phyloP scores from a whole-genome alignment of 495 filamentous ascomycete genomes.

The Pyronema domesticum region DNA sequence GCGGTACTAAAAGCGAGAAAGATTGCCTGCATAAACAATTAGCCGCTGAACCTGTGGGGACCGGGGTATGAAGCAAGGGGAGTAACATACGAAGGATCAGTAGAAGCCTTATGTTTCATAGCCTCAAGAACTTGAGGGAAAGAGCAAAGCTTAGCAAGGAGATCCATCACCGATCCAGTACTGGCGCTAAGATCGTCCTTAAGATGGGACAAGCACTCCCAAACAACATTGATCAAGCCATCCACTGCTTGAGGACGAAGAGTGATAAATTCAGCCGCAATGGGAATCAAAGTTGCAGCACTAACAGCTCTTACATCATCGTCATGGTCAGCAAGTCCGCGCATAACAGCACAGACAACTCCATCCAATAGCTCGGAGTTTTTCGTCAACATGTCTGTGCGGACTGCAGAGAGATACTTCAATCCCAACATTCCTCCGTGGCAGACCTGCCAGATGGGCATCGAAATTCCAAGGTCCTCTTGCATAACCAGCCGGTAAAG shows the following conservation, averaged over 20 bases:
- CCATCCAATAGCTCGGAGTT: conserved; percentile 79
- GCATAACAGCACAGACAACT: conserved; percentile 80
- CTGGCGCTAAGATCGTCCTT: conserved; percentile 93
- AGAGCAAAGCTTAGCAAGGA: conserved; percentile 84
- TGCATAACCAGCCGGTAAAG: conserved; percentile 86
- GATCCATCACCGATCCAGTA: conserved; percentile 94
- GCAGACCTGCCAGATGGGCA: conserved; percentile 77
- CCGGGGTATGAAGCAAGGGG: not conserved
- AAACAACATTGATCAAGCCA: conserved; percentile 78
- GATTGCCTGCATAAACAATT: conserved; percentile 43
- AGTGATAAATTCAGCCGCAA: conserved; percentile 80
- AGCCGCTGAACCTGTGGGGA: conserved; percentile 1
- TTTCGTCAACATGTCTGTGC: conserved; percentile 73
- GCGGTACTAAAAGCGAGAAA: conserved; percentile 78
- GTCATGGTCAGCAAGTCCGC: conserved; percentile 73
- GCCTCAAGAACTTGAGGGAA: conserved; percentile 83
- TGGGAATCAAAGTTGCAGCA: conserved; percentile 86
- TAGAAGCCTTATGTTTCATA: conserved; percentile 77
- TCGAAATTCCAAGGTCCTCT: conserved; percentile 49
- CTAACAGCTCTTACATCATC: conserved; percentile 95
- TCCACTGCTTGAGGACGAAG: conserved; percentile 60
- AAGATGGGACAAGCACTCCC: conserved; percentile 87
- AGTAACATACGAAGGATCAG: conserved; percentile 34
- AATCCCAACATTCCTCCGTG: conserved; percentile 97
- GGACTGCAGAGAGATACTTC: conserved; percentile 81